These are phyloP conservation scores for Penium margaritaceum DNA, from an alignment of 139 green algal species.

Conservation along the genomic window DNA sequence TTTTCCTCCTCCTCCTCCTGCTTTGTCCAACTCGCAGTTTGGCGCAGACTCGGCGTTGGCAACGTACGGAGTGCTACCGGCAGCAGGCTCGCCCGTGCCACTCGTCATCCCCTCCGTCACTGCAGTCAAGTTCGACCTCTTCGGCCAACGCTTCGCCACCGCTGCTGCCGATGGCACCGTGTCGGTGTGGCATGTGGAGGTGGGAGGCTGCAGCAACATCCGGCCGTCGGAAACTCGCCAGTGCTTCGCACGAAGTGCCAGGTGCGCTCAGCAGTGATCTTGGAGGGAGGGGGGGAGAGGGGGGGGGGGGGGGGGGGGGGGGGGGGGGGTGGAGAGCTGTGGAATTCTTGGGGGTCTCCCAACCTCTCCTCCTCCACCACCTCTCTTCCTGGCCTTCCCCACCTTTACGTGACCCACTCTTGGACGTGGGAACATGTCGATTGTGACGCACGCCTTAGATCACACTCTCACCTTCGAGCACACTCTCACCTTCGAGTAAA, in stretches of 20 bases:
- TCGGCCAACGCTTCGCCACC: slow-evolving; percentile 28
- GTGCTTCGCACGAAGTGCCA: slow-evolving; percentile 28
- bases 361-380: too few relatives aligned
- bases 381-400: too few relatives aligned
- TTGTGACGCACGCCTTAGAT: too few relatives aligned
- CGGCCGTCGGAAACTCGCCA: slow-evolving; percentile 29
- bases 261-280: background rate
- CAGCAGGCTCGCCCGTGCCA: slow-evolving; percentile 11
- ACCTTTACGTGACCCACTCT: too few relatives aligned
- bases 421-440: too few relatives aligned
- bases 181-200: slow-evolving; percentile 35
- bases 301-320: background rate
- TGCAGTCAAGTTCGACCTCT: slow-evolving; percentile 23
- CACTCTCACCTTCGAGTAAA: too few relatives aligned
- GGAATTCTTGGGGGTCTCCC: background rate
- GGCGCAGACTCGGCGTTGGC: background rate
- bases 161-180: slow-evolving; percentile 34
- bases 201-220: slow-evolving; percentile 32
- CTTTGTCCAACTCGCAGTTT: slow-evolving; percentile 1
- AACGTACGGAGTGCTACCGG: slow-evolving; percentile 30
- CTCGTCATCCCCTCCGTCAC: slow-evolving; percentile 22
- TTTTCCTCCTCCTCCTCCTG: background rate
- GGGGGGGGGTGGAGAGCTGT: background rate
- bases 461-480: too few relatives aligned
- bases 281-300: background rate